These are phyloP conservation scores for Aureobasidium sp. DNA, from an alignment of 2,329 filamentous ascomycete species.

Conservation along the genomic window DNA sequence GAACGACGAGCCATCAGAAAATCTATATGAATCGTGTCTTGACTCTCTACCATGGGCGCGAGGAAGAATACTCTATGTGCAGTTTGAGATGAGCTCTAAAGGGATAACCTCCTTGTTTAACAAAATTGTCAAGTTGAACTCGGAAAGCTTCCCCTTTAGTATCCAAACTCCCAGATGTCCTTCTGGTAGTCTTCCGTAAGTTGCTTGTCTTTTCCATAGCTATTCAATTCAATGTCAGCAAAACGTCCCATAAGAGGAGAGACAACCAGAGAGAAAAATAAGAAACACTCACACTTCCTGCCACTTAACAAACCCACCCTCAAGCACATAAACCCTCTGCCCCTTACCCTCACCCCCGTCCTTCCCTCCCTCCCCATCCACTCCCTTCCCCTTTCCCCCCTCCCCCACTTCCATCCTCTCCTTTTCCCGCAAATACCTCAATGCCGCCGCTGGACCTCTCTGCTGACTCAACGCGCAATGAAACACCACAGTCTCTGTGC, in stretches of 20 bases:
- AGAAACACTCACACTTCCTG: constrained; percentile 58
- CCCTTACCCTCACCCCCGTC: constrained; percentile 28
- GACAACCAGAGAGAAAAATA: not conserved
- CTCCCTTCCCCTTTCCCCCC: not conserved
- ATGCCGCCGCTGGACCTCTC: constrained; percentile 48
- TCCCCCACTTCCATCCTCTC: constrained; percentile 43
- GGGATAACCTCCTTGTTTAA: no score
- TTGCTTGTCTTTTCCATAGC: constrained; percentile 66
- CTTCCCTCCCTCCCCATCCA: constrained; percentile 24
- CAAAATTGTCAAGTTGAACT: no score
- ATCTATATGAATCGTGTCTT: no score
- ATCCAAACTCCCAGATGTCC: constrained; percentile 64
- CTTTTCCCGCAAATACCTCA: constrained; percentile 69
- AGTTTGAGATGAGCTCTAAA: no score
- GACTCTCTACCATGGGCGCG: no score
- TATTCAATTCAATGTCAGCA: constrained; percentile 18
- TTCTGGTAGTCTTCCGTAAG: constrained; percentile 79
- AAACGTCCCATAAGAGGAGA: not conserved
- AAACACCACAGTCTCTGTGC: constrained; percentile 81
- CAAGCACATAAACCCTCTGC: constrained; percentile 75
- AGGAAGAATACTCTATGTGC: no score
- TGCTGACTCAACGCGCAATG: constrained; percentile 85
- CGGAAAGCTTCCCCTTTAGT: not conserved
- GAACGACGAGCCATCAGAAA: no score
- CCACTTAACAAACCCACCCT: constrained; percentile 82